Conservation (phyloP, 2,329 filamentous ascomycete species). For the Calonectria hawksworthii region DNA sequence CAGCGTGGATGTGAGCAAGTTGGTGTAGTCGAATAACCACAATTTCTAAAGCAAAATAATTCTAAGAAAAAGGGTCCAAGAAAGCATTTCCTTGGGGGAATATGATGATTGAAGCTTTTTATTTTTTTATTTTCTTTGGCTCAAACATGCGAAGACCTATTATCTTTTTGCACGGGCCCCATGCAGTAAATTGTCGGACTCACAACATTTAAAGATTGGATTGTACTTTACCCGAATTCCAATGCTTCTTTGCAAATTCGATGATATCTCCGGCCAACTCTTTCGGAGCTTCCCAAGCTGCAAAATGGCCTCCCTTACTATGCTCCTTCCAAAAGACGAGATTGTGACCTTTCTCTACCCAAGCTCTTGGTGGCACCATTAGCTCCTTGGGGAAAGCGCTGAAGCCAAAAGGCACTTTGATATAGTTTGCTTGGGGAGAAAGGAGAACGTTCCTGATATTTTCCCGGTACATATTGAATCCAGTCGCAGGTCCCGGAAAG, state of each 20-base stretch:
- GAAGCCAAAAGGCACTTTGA: constrained; percentile 59
- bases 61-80: too few relatives aligned
- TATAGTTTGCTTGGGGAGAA: constrained; percentile 52
- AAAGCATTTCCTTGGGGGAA: too few relatives aligned
- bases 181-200: too few relatives aligned
- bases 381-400: constrained; percentile 67
- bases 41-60: too few relatives aligned
- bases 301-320: constrained; percentile 71
- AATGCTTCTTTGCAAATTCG: neutral
- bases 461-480: constrained; percentile 71
- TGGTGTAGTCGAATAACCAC: too few relatives aligned
- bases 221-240: neutral
- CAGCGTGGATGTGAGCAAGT: too few relatives aligned
- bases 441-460: constrained; percentile 67
- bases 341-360: constrained; percentile 69
- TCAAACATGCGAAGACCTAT: too few relatives aligned
- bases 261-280: constrained; percentile 64
- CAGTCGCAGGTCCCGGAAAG: constrained; percentile 78
- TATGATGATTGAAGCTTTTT: too few relatives aligned
- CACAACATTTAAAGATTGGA: too few relatives aligned
- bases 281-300: constrained; percentile 70
- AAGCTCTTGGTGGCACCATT: constrained; percentile 64
- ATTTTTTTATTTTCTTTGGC: too few relatives aligned
- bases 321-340: constrained; percentile 69
- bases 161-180: too few relatives aligned